Percentiles rank a stretch among this genome's conserved stretches.
phyloP scores from a whole-genome alignment of 2,329 filamentous ascomycete species.

The Microsporum audouinii region DNA sequence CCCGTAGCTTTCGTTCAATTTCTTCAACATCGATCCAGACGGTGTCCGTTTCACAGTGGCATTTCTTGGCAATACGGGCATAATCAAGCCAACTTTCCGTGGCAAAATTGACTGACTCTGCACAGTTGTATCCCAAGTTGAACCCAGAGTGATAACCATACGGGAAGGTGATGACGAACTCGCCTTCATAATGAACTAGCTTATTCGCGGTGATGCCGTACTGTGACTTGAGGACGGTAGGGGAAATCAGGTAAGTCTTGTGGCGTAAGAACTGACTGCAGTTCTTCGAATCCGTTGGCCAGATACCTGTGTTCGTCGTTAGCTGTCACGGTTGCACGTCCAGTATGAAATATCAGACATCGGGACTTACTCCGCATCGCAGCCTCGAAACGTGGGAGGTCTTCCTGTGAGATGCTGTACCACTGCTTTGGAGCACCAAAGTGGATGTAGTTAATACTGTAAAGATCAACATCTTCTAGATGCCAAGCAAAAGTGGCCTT shows the following conservation, averaged over 20 bases:
- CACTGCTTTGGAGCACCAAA: slow-evolving; percentile 98
- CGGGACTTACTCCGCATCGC: slow-evolving; percentile 64
- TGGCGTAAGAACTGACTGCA: slow-evolving; percentile 94
- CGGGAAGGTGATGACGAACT: slow-evolving; percentile 96
- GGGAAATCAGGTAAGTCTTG: slow-evolving; percentile 95
- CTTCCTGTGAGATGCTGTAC: slow-evolving; percentile 97
- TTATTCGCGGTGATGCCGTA: slow-evolving; percentile 96
- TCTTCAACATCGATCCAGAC: slow-evolving; percentile 97
- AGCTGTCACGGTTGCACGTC: not conserved
- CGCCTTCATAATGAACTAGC: slow-evolving; percentile 86
- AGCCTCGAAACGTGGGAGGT: slow-evolving; percentile 81
- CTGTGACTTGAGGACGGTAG: slow-evolving; percentile 70
- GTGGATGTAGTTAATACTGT: slow-evolving; percentile 99
- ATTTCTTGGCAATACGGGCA: slow-evolving; percentile 91
- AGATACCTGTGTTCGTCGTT: slow-evolving; percentile 44
- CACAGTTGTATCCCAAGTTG: slow-evolving; percentile 96
- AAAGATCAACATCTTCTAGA: slow-evolving; percentile 93
- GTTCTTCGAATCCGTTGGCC: slow-evolving; percentile 88
- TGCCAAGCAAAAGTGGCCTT: slow-evolving; percentile 99
- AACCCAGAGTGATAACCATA: slow-evolving; percentile 98
- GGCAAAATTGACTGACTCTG: slow-evolving; percentile 96
- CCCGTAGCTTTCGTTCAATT: slow-evolving; percentile 85
- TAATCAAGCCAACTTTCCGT: slow-evolving; percentile 91
- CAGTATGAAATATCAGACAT: not conserved
- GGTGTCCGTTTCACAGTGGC: slow-evolving; percentile 91